Evolutionary conservation across 805 yeast genomes (phyloP).

Genomic region (Yamadazyma tumulicola): DNA sequence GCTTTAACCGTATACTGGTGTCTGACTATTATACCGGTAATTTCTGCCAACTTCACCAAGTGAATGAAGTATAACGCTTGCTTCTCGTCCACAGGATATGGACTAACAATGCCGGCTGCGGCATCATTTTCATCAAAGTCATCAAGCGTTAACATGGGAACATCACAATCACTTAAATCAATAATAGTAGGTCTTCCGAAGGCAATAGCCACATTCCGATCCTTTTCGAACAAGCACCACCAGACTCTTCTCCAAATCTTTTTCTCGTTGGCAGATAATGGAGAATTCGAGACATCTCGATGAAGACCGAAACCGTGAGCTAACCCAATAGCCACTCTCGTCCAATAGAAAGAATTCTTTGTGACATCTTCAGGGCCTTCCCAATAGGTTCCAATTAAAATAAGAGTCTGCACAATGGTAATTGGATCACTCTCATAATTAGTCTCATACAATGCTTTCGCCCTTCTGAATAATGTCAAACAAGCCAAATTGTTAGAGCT

Average conservation of each 20-base stretch:
- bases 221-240: conserved; percentile 77
- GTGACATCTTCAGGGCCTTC: conserved; percentile 70
- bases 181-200: conserved; percentile 71
- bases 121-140: conserved; percentile 58
- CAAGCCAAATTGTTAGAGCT: conserved; percentile 52
- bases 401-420: conserved; percentile 56
- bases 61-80: conserved; percentile 61
- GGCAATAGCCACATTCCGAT: conserved; percentile 64
- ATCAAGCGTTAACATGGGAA: conserved; percentile 62
- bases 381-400: conserved; percentile 66
- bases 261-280: conserved; percentile 37
- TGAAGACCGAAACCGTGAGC: conserved; percentile 81
- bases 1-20: conserved; percentile 72
- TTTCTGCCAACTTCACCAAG: conserved; percentile 62
- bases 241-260: conserved; percentile 64
- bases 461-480: conserved; percentile 58
- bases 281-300: conserved; percentile 45
- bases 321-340: conserved; percentile 61
- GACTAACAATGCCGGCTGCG: conserved; percentile 25
- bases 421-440: conserved; percentile 65
- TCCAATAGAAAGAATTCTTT: conserved; percentile 66
- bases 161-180: conserved; percentile 71
- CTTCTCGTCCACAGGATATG: conserved; percentile 44
- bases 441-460: conserved; percentile 71
- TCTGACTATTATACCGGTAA: conserved; percentile 63